Conservation (phyloP, 1,284 basidiomycete genomes). For the Marasmius fiardii region DNA sequence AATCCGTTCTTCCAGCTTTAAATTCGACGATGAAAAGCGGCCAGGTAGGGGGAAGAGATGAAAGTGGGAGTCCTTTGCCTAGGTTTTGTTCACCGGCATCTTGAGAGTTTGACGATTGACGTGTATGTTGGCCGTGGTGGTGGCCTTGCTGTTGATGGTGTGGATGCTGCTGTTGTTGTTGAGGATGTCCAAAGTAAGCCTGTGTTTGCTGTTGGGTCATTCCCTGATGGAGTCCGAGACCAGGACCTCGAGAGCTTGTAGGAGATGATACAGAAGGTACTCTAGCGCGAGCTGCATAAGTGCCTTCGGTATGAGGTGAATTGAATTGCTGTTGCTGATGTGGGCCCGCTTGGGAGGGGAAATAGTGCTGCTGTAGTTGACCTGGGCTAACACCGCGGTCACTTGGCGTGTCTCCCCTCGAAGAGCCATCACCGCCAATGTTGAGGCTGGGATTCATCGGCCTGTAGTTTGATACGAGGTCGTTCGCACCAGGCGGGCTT, state of each 20-base stretch:
- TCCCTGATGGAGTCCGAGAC: constrained; percentile 15
- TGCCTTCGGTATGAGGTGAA: constrained; percentile 1
- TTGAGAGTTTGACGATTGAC: background rate
- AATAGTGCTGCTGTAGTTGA: background rate
- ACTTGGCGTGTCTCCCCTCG: constrained; percentile 11
- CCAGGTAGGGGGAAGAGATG: constrained; percentile 76
- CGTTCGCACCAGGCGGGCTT: constrained; percentile 48
- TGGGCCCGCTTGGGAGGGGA: background rate
- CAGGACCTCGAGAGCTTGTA: constrained; percentile 29
- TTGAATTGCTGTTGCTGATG: constrained; percentile 3
- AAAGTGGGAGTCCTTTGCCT: constrained; percentile 87
- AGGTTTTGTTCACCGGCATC: constrained; percentile 47
- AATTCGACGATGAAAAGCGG: constrained; percentile 97
- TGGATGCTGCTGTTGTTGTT: constrained; percentile 4
- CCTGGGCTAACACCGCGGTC: background rate
- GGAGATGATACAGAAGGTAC: constrained; percentile 32
- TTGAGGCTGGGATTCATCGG: background rate
- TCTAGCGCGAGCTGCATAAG: constrained; percentile 11
- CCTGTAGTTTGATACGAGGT: constrained; percentile 41
- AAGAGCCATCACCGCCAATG: constrained; percentile 20
- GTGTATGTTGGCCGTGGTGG: background rate
- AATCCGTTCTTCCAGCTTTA: constrained; percentile 93
- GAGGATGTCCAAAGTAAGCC: constrained; percentile 5
- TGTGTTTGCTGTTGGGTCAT: constrained; percentile 37
- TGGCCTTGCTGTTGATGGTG: background rate